A percentile compares a stretch with the other conserved stretches of the same genome.
Conservation (phyloP, 164 flowering plant genomes). For the Pachysandra terminalis region DNA sequence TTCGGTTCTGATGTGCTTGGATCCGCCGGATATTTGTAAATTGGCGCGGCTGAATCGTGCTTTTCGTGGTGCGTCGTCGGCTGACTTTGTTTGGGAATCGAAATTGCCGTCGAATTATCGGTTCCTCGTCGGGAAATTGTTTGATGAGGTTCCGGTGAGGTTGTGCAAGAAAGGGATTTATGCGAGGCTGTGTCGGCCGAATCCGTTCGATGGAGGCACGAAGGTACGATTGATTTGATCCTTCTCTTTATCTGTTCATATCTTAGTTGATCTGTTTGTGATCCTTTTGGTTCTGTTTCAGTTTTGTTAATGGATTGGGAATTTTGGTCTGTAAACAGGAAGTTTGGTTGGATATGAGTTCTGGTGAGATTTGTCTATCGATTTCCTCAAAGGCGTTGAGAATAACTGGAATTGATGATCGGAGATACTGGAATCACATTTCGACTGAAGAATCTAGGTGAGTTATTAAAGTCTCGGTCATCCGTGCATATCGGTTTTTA, state of each 20-base stretch:
- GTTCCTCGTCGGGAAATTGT: conserved; percentile 32
- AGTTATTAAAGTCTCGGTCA: neutral
- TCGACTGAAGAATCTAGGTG: conserved; percentile 61
- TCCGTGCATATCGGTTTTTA: neutral
- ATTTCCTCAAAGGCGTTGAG: conserved; percentile 46
- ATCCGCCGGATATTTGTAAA: conserved; percentile 69
- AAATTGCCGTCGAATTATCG: conserved; percentile 71
- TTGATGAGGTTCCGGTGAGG: conserved; percentile 25
- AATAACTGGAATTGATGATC: conserved; percentile 57
- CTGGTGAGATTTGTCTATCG: conserved; percentile 45
- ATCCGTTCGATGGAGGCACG: conserved; percentile 44
- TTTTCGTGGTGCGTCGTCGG: conserved; percentile 73
- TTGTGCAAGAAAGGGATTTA: conserved; percentile 62
- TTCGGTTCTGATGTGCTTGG: conserved; percentile 42
- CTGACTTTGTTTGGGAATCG: conserved; percentile 91
- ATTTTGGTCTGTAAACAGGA: conserved; percentile 27
- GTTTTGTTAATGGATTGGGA: neutral
- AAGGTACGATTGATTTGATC: conserved; percentile 39
- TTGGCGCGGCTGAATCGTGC: conserved; percentile 63
- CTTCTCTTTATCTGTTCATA: neutral
- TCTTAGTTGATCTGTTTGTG: neutral
- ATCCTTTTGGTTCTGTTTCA: neutral
- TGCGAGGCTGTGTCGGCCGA: conserved; percentile 42
- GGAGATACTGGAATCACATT: conserved; percentile 61
- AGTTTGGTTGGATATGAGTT: conserved; percentile 47